phyloP scores from a whole-genome alignment of 768 basidiomycete genomes.

The Coprinopsis strossmayeri region DNA sequence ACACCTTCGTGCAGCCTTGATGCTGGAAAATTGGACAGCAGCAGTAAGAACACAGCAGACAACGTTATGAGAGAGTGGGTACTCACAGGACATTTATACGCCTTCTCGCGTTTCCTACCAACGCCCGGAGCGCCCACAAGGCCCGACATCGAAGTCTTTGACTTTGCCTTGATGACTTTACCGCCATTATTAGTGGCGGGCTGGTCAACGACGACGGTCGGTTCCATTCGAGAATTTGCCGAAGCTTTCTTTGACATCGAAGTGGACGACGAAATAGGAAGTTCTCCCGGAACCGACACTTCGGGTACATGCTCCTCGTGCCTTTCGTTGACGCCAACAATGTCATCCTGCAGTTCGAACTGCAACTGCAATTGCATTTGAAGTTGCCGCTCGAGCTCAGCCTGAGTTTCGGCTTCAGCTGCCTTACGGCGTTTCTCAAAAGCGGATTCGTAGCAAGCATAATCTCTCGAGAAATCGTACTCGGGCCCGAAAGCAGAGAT shows the following conservation, averaged over 20 bases:
- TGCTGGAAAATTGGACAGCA: constrained; percentile 18
- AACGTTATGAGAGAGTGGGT: not conserved
- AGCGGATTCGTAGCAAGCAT: constrained; percentile 4
- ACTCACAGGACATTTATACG: constrained; percentile 44
- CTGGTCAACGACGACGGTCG: not conserved
- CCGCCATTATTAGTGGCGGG: constrained; percentile 3
- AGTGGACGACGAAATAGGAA: not conserved
- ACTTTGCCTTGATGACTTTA: not conserved
- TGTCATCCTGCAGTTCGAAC: not conserved
- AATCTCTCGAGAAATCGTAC: constrained; percentile 9
- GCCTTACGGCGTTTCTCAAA: not conserved
- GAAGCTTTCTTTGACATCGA: not conserved
- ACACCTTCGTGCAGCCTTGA: constrained; percentile 48
- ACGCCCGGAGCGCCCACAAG: constrained; percentile 2
- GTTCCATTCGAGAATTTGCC: constrained; percentile 1
- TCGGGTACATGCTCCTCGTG: not conserved
- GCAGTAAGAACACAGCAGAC: not conserved
- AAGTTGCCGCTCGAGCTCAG: not conserved
- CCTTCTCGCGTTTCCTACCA: constrained; percentile 32
- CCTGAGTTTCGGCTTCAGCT: not conserved
- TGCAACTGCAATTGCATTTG: not conserved
- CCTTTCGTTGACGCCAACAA: not conserved
- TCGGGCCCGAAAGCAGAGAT: constrained; percentile 11
- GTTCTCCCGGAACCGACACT: not conserved
- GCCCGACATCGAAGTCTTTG: not conserved